Base-by-base conservation (phyloP, 805 yeast species). In the Ogataea trehaloabstinens region DNA sequence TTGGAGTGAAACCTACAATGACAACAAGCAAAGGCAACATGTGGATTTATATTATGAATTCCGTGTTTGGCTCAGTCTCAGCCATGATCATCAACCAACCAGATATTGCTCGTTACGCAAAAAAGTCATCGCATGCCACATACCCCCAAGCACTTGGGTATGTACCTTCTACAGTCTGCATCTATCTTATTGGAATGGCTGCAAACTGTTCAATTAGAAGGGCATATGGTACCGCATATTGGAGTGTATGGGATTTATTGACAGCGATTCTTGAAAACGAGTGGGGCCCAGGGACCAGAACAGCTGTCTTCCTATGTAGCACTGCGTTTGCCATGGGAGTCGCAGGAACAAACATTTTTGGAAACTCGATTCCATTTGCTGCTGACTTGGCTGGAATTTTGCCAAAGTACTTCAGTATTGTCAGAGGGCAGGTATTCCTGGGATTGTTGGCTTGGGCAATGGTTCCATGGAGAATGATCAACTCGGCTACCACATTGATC, bases 271-370 rank as follows among this genome's bases (percentile, higher is more conserved):
- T 55, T 7, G 61, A 57, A 24, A 36, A 53, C 31, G 55, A 53
- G 29, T 58, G 61, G 61, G 25, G 38, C 8, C 41, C 63, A 11
- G 60, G 59, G 16, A 48, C 52, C 2, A 47, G 61, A 36, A 42
- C 58, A 7, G 60, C 53, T 15, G 40, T 56, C 8, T 56, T 40
- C 38, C 43, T 56, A 21, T 46, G 49, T 28, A 34, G 44, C 18
- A 19, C 37, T 6, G 28, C 51, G 7, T 48, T 44, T 34, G 52
- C 51, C 5, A 24, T 50, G 20, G 61, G 58, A 4, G 53, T 56
- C 21, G 61, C 60, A 13, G 60, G 60, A 34, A 57, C 62, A 4
- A 57, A 57, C 33, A 56, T 53, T 18, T 56, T 57, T 46, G 62
- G 55, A 12, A 57, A 57, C 41, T 48, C 51, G 4, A 50, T 50